These are phyloP conservation scores for Termitomyces titanicus DNA, from an alignment of 768 basidiomycete species.

Conservation along the genomic window DNA sequence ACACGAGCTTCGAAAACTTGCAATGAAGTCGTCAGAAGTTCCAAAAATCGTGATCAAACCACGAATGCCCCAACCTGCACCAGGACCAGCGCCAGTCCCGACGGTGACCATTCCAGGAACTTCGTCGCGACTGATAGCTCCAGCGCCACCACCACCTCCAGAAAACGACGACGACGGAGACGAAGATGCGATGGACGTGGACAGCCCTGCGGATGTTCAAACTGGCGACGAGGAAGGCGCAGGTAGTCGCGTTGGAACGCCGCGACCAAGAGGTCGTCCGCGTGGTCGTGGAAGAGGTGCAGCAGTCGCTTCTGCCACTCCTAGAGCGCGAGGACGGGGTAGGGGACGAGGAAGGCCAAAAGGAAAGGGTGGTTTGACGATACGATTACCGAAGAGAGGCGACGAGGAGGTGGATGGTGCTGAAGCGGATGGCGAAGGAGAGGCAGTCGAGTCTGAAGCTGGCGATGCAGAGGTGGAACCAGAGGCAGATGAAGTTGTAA, in stretches of 20 bases:
- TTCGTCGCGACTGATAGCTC: constrained; percentile 17
- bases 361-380: constrained; percentile 24
- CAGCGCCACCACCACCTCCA: constrained; percentile 15
- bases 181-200: constrained; percentile 37
- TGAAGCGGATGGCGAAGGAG: constrained; percentile 36
- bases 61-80: constrained; percentile 24
- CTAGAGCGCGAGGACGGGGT: constrained; percentile 35
- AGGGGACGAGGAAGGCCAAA: constrained; percentile 30
- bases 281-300: constrained; percentile 35
- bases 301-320: constrained; percentile 23
- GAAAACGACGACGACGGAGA: constrained; percentile 30
- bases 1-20: not conserved
- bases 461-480: constrained; percentile 30
- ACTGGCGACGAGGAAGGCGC: constrained; percentile 23
- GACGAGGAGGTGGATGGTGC: constrained; percentile 29
- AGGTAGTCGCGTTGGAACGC: constrained; percentile 24
- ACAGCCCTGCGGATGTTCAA: constrained; percentile 29
- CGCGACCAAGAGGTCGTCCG: constrained; percentile 38
- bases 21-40: constrained; percentile 8
- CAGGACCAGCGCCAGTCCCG: constrained; percentile 15
- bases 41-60: constrained; percentile 52
- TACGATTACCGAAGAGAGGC: constrained; percentile 25
- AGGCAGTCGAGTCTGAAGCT: constrained; percentile 30
- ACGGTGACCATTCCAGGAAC: constrained; percentile 20
- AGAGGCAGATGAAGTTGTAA: constrained; percentile 31